Conservation (phyloP, 768 basidiomycete genomes). For the Leucocoprinus birnbaumii region DNA sequence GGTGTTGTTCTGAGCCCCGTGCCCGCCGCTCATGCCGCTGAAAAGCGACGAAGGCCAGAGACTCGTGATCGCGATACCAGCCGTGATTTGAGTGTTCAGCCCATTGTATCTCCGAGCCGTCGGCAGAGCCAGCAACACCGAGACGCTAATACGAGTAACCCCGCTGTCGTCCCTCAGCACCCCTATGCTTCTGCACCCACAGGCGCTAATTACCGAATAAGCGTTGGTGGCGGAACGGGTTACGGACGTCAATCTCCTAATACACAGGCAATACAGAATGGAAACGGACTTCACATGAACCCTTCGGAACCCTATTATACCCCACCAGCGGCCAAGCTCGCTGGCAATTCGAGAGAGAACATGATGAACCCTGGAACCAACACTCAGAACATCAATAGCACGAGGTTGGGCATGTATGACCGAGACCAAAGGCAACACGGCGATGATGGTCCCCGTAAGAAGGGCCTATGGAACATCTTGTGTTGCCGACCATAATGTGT, state of each 20-base stretch:
- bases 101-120: constrained; percentile 62
- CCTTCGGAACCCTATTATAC: constrained; percentile 72
- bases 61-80: constrained; percentile 46
- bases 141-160: constrained; percentile 32
- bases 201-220: constrained; percentile 49
- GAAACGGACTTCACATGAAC: constrained; percentile 43
- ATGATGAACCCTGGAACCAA: constrained; percentile 44
- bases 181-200: constrained; percentile 71
- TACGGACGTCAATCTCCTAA: constrained; percentile 62
- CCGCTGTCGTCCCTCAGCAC: constrained; percentile 54
- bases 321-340: constrained; percentile 48
- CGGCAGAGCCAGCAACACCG: constrained; percentile 66
- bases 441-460: constrained; percentile 62
- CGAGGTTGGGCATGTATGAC: constrained; percentile 66
- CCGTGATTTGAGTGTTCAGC: constrained; percentile 65
- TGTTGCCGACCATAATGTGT: constrained; percentile 62
- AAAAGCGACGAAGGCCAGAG: constrained; percentile 54
- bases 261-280: constrained; percentile 33
- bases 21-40: constrained; percentile 43
- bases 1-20: constrained; percentile 65
- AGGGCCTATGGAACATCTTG: constrained; percentile 59
- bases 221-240: constrained; percentile 23
- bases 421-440: constrained; percentile 50
- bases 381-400: constrained; percentile 29
- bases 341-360: constrained; percentile 49